Evolutionary conservation across 495 filamentous ascomycete genomes (phyloP).

Genomic region (Penicillium riverlandense): DNA sequence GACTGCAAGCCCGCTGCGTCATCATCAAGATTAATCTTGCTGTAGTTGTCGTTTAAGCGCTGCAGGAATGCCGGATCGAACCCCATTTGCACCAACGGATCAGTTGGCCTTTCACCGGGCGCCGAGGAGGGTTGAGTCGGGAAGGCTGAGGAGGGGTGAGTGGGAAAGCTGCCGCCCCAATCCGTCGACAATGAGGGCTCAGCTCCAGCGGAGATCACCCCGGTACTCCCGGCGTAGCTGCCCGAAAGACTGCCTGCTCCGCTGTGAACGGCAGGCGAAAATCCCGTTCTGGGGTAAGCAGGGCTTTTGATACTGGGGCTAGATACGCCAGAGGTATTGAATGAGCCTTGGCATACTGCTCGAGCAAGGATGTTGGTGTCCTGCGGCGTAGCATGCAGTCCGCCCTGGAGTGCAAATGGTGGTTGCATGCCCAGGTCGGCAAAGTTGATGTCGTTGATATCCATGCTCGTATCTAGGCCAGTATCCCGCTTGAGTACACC

Average conservation of each 20-base stretch:
- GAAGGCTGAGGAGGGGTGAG: neutral
- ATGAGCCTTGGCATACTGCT: constrained; percentile 13
- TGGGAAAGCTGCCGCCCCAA: constrained; percentile 33
- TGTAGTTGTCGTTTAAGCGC: constrained; percentile 30
- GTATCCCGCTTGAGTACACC: constrained; percentile 59
- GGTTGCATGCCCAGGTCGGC: constrained; percentile 34
- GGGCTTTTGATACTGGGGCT: constrained; percentile 32
- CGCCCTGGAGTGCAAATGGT: constrained; percentile 28
- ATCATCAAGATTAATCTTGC: constrained; percentile 19
- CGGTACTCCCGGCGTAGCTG: constrained; percentile 33
- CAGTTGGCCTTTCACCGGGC: constrained; percentile 18
- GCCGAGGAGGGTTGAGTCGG: constrained; percentile 19
- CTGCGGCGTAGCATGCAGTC: constrained; percentile 20
- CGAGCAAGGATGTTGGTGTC: constrained; percentile 25
- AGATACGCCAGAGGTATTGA: constrained; percentile 22
- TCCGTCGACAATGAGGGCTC: constrained; percentile 27
- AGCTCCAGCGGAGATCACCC: constrained; percentile 22
- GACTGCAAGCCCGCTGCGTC: constrained; percentile 17
- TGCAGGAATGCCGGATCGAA: constrained; percentile 38
- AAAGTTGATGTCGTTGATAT: constrained; percentile 28
- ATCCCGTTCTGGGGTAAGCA: constrained; percentile 25
- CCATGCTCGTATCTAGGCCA: constrained; percentile 36
- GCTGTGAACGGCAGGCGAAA: constrained; percentile 29
- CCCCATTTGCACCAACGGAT: constrained; percentile 36
- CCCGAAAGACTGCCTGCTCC: constrained; percentile 31